phyloP scores from a whole-genome alignment of 305 asterid species.

The Solanum hybrid region DNA sequence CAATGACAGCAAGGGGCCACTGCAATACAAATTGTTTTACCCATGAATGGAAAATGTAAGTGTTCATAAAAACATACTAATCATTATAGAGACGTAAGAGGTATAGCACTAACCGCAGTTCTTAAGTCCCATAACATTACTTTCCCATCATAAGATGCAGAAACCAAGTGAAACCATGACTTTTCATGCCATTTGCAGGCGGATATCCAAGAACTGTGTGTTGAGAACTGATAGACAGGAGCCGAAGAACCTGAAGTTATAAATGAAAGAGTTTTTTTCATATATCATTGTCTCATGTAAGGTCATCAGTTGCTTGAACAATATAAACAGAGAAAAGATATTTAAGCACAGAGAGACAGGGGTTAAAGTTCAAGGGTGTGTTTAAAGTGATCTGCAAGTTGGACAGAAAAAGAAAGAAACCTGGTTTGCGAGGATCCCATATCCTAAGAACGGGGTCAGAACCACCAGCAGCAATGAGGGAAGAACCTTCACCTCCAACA shows the following conservation, averaged over 20 bases:
- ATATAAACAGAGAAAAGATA: neutral
- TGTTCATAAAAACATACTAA: neutral
- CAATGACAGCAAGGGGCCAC: constrained; percentile 80
- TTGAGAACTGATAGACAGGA: constrained; percentile 71
- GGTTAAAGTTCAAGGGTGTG: neutral
- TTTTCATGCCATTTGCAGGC: constrained; percentile 88
- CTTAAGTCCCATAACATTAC: constrained; percentile 95
- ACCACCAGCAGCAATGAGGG: constrained; percentile 78
- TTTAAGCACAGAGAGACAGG: neutral
- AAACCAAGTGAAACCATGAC: constrained; percentile 81
- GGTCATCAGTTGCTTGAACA: neutral
- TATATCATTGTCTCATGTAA: neutral
- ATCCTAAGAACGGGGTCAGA: constrained; percentile 76
- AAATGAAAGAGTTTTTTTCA: neutral
- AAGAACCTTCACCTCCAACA: constrained; percentile 65
- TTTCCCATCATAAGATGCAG: constrained; percentile 95
- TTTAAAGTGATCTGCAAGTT: neutral
- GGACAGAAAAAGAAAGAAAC: constrained; percentile 23
- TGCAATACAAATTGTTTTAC: constrained; percentile 28
- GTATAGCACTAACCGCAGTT: constrained; percentile 57
- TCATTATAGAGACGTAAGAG: neutral
- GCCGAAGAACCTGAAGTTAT: constrained; percentile 49
- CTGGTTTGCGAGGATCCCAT: constrained; percentile 99
- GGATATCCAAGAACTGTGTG: constrained; percentile 86
- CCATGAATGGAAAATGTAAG: constrained; percentile 3